Conservation (phyloP, 2,329 filamentous ascomycete species). For the Scytalidium lignicola region DNA sequence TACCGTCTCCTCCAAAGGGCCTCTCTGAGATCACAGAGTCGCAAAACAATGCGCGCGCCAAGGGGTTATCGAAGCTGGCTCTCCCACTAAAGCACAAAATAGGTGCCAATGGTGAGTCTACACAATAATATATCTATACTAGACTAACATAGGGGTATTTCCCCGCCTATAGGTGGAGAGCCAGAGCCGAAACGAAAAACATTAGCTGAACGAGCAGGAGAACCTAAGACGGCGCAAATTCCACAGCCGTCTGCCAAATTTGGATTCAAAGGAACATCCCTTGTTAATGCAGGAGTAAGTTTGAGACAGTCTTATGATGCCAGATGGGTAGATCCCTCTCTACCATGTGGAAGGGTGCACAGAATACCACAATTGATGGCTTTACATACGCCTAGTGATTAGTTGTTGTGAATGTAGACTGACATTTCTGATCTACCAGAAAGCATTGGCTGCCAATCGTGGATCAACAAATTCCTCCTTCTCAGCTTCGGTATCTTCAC, state of each 20-base stretch:
- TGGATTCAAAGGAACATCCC: slow-evolving; percentile 21
- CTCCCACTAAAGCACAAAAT: slow-evolving; percentile 46
- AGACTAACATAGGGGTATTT: slow-evolving; percentile 9
- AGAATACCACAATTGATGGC: too few species aligned
- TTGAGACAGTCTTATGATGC: neutral
- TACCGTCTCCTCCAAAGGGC: slow-evolving; percentile 26
- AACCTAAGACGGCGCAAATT: slow-evolving; percentile 38
- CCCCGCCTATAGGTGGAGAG: slow-evolving; percentile 37
- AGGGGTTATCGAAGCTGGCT: slow-evolving; percentile 36
- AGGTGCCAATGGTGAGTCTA: slow-evolving; percentile 12
- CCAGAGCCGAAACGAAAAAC: slow-evolving; percentile 58
- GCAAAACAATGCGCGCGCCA: slow-evolving; percentile 52
- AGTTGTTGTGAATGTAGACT: neutral
- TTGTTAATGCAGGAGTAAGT: slow-evolving; percentile 21
- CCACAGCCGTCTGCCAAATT: slow-evolving; percentile 37
- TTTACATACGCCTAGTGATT: neutral
- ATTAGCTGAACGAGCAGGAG: slow-evolving; percentile 48
- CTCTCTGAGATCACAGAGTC: slow-evolving; percentile 55
- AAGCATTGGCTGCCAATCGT: slow-evolving; percentile 19
- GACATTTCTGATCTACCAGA: slow-evolving; percentile 23
- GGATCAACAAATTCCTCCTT: slow-evolving; percentile 25
- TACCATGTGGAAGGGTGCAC: too few species aligned
- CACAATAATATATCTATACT: neutral
- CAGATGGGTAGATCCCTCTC: neutral
- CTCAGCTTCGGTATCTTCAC: slow-evolving; percentile 34